These are phyloP conservation scores for Passiflora organensis DNA, from an alignment of 345 rosid genomes.

Conservation along the genomic window DNA sequence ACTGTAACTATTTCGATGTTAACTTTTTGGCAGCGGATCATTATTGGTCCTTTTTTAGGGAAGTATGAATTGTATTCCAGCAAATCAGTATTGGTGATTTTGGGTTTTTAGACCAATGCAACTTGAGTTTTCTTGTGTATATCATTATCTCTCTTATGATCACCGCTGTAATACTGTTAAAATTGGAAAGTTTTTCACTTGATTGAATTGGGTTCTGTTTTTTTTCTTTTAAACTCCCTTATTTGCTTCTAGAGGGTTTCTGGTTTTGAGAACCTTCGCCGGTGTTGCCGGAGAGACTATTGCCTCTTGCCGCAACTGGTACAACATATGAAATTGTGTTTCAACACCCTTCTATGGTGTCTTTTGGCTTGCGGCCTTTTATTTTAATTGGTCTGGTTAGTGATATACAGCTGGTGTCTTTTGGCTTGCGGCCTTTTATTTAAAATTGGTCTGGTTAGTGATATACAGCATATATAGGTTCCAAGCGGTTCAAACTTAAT, in stretches of 20 bases:
- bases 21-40: background rate
- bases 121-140: too few relatives aligned
- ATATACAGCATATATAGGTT: background rate
- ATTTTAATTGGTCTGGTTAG: background rate
- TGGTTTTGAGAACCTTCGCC: slow-evolving; percentile 1
- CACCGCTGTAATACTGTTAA: background rate
- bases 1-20: background rate
- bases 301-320: background rate
- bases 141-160: background rate
- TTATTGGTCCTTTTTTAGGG: background rate
- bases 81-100: too few relatives aligned
- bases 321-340: background rate
- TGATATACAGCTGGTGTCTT: background rate
- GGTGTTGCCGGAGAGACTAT: background rate
- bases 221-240: background rate
- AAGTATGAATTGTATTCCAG: too few relatives aligned
- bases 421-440: slow-evolving; percentile 7
- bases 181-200: background rate
- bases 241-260: background rate
- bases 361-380: slow-evolving; percentile 7
- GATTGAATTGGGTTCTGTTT: background rate
- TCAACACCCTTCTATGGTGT: background rate
- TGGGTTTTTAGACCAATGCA: too few relatives aligned
- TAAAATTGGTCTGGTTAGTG: slow-evolving; percentile 1
- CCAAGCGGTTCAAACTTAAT: background rate